Percentiles rank a stretch among this genome's conserved stretches.
These are phyloP conservation scores for Aspergillus ibericus DNA, from an alignment of 2,329 filamentous ascomycete species.

Conservation along the genomic window DNA sequence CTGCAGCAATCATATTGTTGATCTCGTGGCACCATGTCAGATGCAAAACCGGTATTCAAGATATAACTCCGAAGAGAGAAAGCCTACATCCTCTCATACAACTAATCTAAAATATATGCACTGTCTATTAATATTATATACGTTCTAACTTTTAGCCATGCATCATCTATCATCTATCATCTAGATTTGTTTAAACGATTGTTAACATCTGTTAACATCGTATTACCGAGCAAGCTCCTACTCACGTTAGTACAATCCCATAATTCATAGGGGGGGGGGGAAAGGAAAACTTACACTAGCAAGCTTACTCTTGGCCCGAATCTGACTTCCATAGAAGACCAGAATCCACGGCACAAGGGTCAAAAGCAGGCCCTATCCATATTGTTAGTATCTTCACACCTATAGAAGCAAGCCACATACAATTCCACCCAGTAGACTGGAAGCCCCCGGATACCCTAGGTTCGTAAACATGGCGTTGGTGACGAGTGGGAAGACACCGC, in stretches of 20 bases:
- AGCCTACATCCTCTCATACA: no score
- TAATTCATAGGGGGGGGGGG: no score
- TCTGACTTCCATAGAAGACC: slow-evolving; percentile 73
- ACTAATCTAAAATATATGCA: background rate
- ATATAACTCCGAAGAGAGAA: no score
- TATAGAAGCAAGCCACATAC: slow-evolving; percentile 38
- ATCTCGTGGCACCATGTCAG: no score
- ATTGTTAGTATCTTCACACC: slow-evolving; percentile 9
- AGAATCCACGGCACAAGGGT: slow-evolving; percentile 86
- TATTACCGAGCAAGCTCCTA: background rate
- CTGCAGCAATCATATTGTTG: no score
- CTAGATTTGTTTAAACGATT: no score
- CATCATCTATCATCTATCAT: background rate
- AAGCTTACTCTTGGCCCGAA: slow-evolving; percentile 74
- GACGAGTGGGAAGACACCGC: slow-evolving; percentile 77
- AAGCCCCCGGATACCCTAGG: slow-evolving; percentile 69
- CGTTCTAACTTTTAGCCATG: background rate
- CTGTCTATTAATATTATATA: background rate
- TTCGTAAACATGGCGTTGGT: slow-evolving; percentile 71
- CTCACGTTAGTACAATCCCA: background rate
- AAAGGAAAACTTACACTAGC: slow-evolving; percentile 62
- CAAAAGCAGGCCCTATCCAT: slow-evolving; percentile 52
- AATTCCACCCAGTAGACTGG: slow-evolving; percentile 73
- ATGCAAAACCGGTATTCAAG: no score
- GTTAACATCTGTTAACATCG: no score